phyloP scores from a whole-genome alignment of 306 rosid genomes.

The Rubus parviflorus region DNA sequence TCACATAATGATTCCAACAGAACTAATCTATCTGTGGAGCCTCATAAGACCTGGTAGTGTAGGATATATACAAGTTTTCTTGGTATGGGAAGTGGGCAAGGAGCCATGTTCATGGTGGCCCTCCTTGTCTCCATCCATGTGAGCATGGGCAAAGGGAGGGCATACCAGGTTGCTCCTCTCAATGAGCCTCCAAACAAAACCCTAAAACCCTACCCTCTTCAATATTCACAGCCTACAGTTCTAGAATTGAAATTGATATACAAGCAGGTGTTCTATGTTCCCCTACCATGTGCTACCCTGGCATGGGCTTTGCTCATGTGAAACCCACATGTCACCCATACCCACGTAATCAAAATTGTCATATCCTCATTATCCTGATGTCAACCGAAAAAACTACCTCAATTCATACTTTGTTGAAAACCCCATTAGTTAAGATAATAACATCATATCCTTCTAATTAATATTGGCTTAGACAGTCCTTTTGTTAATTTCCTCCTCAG shows the following conservation, averaged over 20 bases:
- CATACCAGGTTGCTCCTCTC: constrained; percentile 41
- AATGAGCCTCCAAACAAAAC: constrained; percentile 20
- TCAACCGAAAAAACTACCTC: constrained; percentile 5
- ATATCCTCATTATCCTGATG: constrained; percentile 28
- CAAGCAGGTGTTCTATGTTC: constrained; percentile 74
- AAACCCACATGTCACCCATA: constrained; percentile 76
- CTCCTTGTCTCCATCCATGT: constrained; percentile 52
- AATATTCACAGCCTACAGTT: not conserved
- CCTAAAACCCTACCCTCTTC: constrained; percentile 23
- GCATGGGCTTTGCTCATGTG: constrained; percentile 53
- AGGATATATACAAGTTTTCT: constrained; percentile 31
- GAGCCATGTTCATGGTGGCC: constrained; percentile 63
- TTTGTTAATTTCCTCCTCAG: constrained; percentile 12
- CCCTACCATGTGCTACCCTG: constrained; percentile 53
- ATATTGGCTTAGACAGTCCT: not conserved
- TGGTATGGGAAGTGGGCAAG: constrained; percentile 41
- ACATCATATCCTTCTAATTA: not conserved
- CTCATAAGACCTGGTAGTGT: constrained; percentile 39
- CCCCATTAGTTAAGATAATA: not conserved
- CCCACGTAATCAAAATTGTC: constrained; percentile 55
- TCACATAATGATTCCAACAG: constrained; percentile 34
- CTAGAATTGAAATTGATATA: not conserved
- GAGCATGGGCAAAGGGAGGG: constrained; percentile 33
- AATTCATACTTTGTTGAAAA: not conserved
- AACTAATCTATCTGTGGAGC: constrained; percentile 35